A percentile compares a stretch with the other conserved stretches of the same genome.
phyloP scores from a whole-genome alignment of 2,329 filamentous ascomycete genomes.

The Xylariomycetidae sp. region DNA sequence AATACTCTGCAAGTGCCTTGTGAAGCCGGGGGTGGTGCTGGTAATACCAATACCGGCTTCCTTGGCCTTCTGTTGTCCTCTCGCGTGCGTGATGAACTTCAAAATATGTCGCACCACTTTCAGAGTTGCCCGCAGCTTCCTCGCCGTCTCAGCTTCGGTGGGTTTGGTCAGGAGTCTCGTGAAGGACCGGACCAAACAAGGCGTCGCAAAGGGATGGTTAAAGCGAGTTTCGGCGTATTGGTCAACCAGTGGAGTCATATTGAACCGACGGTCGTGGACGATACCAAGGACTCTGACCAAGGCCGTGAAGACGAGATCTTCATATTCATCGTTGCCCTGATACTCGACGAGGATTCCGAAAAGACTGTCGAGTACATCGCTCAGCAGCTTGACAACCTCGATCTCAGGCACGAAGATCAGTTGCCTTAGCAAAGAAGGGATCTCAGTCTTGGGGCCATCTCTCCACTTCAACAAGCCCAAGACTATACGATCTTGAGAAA shows the following conservation, averaged over 20 bases:
- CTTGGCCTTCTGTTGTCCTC: slow-evolving; percentile 81
- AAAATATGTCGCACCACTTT: slow-evolving; percentile 92
- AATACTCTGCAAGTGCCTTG: slow-evolving; percentile 74
- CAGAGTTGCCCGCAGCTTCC: slow-evolving; percentile 82
- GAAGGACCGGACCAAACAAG: slow-evolving; percentile 82
- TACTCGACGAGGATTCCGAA: slow-evolving; percentile 90
- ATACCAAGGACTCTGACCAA: slow-evolving; percentile 87
- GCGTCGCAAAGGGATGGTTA: slow-evolving; percentile 87
- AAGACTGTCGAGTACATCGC: slow-evolving; percentile 81
- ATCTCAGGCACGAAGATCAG: slow-evolving; percentile 94
- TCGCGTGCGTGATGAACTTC: slow-evolving; percentile 88
- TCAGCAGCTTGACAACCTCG: slow-evolving; percentile 90
- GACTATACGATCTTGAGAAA: slow-evolving; percentile 86
- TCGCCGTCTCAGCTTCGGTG: slow-evolving; percentile 73
- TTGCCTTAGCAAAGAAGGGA: slow-evolving; percentile 70
- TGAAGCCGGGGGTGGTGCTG: slow-evolving; percentile 66
- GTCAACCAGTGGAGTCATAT: slow-evolving; percentile 83
- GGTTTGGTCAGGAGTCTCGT: slow-evolving; percentile 76
- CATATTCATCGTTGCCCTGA: slow-evolving; percentile 84
- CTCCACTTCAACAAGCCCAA: slow-evolving; percentile 83
- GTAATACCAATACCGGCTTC: slow-evolving; percentile 83
- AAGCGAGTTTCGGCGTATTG: slow-evolving; percentile 84
- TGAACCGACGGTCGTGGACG: slow-evolving; percentile 89
- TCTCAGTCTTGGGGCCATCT: slow-evolving; percentile 63
- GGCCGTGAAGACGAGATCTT: slow-evolving; percentile 87